Percentiles rank a stretch among this genome's conserved stretches.
phyloP scores from a whole-genome alignment of 352 stramenopile genomes.

The Pythium phragmiticola region DNA sequence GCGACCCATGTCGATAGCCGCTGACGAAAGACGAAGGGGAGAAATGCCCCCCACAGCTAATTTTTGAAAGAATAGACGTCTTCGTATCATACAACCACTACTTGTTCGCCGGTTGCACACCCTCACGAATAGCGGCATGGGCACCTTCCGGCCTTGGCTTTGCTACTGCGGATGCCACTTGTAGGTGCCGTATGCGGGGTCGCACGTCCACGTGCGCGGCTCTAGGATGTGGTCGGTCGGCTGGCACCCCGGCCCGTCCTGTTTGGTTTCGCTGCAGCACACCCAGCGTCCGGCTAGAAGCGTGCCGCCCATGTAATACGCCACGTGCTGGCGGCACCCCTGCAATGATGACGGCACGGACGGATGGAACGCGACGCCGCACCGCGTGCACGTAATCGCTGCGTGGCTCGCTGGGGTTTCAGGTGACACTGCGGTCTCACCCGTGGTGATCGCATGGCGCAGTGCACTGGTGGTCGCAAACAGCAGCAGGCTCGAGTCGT shows the following conservation, averaged over 20 bases:
- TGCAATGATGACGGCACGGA: slow-evolving; percentile 30
- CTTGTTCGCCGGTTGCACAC: too few relatives aligned
- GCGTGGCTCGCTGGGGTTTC: not conserved
- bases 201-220: slow-evolving; percentile 32
- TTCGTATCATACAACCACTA: too few relatives aligned
- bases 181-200: slow-evolving; percentile 42
- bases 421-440: not conserved
- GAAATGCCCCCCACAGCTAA: too few relatives aligned
- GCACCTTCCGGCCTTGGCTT: too few relatives aligned
- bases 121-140: too few relatives aligned
- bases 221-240: slow-evolving; percentile 32
- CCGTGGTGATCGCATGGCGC: slow-evolving; percentile 20
- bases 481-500: slow-evolving; percentile 45
- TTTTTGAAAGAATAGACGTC: too few relatives aligned
- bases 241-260: slow-evolving; percentile 37
- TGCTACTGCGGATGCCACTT: slow-evolving; percentile 31
- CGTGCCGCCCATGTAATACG: slow-evolving; percentile 49
- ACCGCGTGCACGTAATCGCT: slow-evolving; percentile 37
- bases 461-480: slow-evolving; percentile 41
- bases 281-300: slow-evolving; percentile 48
- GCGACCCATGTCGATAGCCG: too few relatives aligned
- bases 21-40: too few relatives aligned
- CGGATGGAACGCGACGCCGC: slow-evolving; percentile 31
- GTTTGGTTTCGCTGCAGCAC: slow-evolving; percentile 44
- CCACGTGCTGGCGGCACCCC: slow-evolving; percentile 40